Evolutionary conservation across 208 protist genomes (phyloP).

Genomic region (Crithidia brevicula): DNA sequence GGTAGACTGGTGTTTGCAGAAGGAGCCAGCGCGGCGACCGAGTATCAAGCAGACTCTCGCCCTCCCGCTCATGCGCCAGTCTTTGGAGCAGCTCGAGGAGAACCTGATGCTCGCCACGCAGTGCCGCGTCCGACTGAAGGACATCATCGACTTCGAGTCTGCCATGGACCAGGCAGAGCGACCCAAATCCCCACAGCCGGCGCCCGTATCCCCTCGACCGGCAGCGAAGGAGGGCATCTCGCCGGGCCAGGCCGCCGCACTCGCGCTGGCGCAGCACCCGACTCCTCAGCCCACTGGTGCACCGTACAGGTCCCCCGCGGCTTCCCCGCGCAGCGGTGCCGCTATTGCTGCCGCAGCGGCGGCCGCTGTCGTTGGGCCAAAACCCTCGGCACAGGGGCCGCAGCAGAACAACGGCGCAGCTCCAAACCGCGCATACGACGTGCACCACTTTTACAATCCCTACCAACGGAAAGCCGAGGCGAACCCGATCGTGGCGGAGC

Average conservation of each 20-base stretch:
- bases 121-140: conserved; percentile 81
- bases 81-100: conserved; percentile 84
- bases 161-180: conserved; percentile 36
- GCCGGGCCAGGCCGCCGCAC: conserved; percentile 78
- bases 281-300: not conserved
- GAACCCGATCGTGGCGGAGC: conserved; percentile 22
- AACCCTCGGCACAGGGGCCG: conserved; percentile 27
- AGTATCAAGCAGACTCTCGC: conserved; percentile 82
- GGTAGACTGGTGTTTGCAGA: conserved; percentile 89
- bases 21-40: conserved; percentile 75
- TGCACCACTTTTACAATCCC: conserved; percentile 26
- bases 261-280: conserved; percentile 62
- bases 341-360: not conserved
- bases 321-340: conserved; percentile 6
- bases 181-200: conserved; percentile 23
- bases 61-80: conserved; percentile 68
- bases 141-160: conserved; percentile 88
- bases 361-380: conserved; percentile 42
- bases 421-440: conserved; percentile 17
- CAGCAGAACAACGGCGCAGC: not conserved
- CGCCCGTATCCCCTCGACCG: not conserved
- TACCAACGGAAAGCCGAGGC: conserved; percentile 6
- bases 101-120: conserved; percentile 92
- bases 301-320: conserved; percentile 1
- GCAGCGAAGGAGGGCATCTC: conserved; percentile 47